Evolutionary conservation across 78 protist genomes (phyloP).

Genomic region (Cavenderia fasciculata): DNA sequence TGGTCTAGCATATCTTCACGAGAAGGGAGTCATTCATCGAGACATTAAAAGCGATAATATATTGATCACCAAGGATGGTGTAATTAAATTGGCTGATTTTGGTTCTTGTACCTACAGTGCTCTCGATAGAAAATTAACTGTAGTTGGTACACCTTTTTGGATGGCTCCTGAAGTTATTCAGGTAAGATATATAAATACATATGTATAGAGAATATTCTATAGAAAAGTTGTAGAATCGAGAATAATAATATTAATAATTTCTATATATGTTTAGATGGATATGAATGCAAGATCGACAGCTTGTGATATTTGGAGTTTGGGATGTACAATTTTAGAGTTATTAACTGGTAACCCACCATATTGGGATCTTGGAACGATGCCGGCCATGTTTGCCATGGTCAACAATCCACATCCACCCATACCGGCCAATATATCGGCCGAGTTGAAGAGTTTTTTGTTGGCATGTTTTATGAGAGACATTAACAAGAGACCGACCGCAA

Average conservation of each 20-base stretch:
- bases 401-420: conserved; percentile 67
- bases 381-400: conserved; percentile 97
- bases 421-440: conserved; percentile 41
- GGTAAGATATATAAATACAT: too few relatives aligned
- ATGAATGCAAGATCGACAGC: conserved; percentile 77
- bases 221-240: too few relatives aligned
- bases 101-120: conserved; percentile 86
- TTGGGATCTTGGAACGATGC: conserved; percentile 95
- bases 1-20: conserved; percentile 92
- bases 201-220: too few relatives aligned
- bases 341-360: conserved; percentile 90
- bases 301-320: conserved; percentile 88
- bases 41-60: conserved; percentile 89
- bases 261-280: too few relatives aligned
- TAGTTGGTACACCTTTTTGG: conserved; percentile 77
- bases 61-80: conserved; percentile 78
- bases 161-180: conserved; percentile 99
- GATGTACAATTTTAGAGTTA: conserved; percentile 87
- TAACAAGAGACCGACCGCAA: conserved; percentile 62
- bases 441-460: conserved; percentile 47
- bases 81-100: conserved; percentile 94
- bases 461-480: conserved; percentile 67
- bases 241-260: too few relatives aligned
- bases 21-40: conserved; percentile 87
- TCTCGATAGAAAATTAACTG: conserved; percentile 58